Evolutionary conservation across 768 basidiomycete genomes (phyloP).

Genomic region (Boletellus sp.): DNA sequence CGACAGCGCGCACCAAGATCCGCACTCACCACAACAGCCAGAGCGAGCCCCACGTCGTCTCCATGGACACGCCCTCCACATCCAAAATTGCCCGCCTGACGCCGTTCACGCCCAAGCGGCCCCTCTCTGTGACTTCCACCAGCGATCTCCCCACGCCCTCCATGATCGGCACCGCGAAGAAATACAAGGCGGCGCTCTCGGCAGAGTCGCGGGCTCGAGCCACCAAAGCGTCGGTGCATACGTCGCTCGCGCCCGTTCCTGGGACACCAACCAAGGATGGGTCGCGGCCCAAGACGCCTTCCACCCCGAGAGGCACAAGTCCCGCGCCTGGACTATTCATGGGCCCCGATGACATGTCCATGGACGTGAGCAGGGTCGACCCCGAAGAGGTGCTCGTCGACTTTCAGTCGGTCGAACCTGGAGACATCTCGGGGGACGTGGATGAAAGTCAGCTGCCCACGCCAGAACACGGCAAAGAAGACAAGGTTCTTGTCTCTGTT

Average conservation of each 20-base stretch:
- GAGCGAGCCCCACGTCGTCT: not conserved
- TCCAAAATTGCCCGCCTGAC: constrained; percentile 38
- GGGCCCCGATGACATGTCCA: constrained; percentile 50
- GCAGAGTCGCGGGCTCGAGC: constrained; percentile 35
- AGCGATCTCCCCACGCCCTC: constrained; percentile 36
- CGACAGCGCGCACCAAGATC: not conserved
- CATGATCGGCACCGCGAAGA: constrained; percentile 49
- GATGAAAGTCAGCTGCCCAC: constrained; percentile 51
- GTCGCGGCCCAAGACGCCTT: constrained; percentile 51
- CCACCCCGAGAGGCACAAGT: constrained; percentile 50
- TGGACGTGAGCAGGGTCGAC: constrained; percentile 74
- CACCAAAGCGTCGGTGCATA: constrained; percentile 27
- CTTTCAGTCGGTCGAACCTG: constrained; percentile 63
- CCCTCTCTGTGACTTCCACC: constrained; percentile 37
- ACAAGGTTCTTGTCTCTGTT: constrained; percentile 85
- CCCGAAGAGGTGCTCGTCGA: constrained; percentile 76
- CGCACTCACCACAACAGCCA: not conserved
- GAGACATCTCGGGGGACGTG: constrained; percentile 65
- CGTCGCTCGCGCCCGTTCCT: constrained; percentile 44
- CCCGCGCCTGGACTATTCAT: constrained; percentile 40
- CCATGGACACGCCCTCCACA: constrained; percentile 25
- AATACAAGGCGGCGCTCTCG: constrained; percentile 65
- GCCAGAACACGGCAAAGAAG: constrained; percentile 62
- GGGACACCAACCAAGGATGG: constrained; percentile 51
- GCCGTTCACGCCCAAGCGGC: constrained; percentile 57